Base-by-base conservation (phyloP, 1,284 basidiomycete genomes). In the Irpex lacteus region DNA sequence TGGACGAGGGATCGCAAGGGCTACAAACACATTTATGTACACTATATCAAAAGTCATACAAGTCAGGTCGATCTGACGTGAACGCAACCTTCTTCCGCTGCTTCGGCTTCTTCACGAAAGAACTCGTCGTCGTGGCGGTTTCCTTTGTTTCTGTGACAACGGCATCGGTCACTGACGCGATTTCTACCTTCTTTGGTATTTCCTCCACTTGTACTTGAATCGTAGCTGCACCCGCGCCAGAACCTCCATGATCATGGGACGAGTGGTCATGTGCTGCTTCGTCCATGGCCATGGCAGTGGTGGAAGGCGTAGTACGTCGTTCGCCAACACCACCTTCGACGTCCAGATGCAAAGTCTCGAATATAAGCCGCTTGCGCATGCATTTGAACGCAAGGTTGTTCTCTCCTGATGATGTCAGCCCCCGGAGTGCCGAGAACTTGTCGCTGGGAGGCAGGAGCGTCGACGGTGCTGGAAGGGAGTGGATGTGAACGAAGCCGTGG, bases 311-410 rank as follows among this genome's bases (percentile, higher is more conserved):
- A 9, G 93, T 96, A 66, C 92, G 81, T 65, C 96, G 82, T 75
- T 98, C 96, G 11, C 89, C 85, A 4, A 95, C 89, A 4, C 96
- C 96, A 8, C 96, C 96, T 73, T 98, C 96, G 3, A 95, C 84
- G 72, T 96, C 97, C 9, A 98, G 82, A 78, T 98, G 95, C 64
- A 98, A 80, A 21, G 95, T 98, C 78, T 98, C 96, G 68, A 98
- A 87, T 21, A 97, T 81, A 59, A 98, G 81, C 47, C 93, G 79
- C 74, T 94, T 95, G 66, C 96, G 82, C 71, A 91, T 96, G 70
- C 95, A 92, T 74, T 91, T 94, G 84, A 98, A 99, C 5, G 93
- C 95, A 15, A 99, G 83, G 71, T 98, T 98, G 76, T 98, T 98
- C 76, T 98, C 95, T 32, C 80, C 80, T 57, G 80, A 84, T 57